Evolutionary conservation across 108 stramenopile species (phyloP).

Genomic region (Cylindrotheca closterium): DNA sequence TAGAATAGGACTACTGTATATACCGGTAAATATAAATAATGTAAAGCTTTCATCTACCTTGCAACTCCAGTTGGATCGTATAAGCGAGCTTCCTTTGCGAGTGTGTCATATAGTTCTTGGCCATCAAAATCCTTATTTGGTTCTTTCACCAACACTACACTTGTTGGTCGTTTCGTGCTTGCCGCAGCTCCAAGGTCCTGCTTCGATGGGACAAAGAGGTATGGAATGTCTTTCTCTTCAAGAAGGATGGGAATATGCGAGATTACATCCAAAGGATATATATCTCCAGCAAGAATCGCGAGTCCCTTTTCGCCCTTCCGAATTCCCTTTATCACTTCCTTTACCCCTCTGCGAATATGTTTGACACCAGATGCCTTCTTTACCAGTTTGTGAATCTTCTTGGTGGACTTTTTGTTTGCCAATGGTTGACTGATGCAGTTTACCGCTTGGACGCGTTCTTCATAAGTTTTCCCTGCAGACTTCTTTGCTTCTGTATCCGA

Average conservation of each 20-base stretch:
- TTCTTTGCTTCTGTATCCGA: slow-evolving; percentile 20
- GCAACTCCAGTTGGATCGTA: slow-evolving; percentile 44
- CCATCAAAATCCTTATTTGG: slow-evolving; percentile 80
- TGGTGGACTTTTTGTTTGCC: slow-evolving; percentile 95
- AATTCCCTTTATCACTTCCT: slow-evolving; percentile 97
- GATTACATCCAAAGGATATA: slow-evolving; percentile 97
- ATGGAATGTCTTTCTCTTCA: slow-evolving; percentile 94
- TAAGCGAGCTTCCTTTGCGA: slow-evolving; percentile 82
- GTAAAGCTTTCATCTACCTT: too few relatives aligned
- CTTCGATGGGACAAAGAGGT: slow-evolving; percentile 97
- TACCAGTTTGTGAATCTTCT: slow-evolving; percentile 95
- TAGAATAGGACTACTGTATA: too few relatives aligned
- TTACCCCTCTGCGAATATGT: slow-evolving; percentile 91
- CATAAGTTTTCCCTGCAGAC: slow-evolving; percentile 62
- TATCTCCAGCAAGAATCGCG: slow-evolving; percentile 96
- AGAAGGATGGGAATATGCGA: slow-evolving; percentile 91
- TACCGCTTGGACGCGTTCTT: slow-evolving; percentile 88
- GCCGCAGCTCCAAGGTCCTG: slow-evolving; percentile 96
- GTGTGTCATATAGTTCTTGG: slow-evolving; percentile 85
- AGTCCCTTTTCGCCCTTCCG: slow-evolving; percentile 95
- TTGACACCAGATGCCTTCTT: slow-evolving; percentile 90
- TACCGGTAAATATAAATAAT: too few relatives aligned
- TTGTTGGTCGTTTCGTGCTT: slow-evolving; percentile 96
- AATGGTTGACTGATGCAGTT: slow-evolving; percentile 92
- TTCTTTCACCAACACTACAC: slow-evolving; percentile 85